Conservation (phyloP, 2,329 filamentous ascomycete species). For the Apiospora rasikravindrae region DNA sequence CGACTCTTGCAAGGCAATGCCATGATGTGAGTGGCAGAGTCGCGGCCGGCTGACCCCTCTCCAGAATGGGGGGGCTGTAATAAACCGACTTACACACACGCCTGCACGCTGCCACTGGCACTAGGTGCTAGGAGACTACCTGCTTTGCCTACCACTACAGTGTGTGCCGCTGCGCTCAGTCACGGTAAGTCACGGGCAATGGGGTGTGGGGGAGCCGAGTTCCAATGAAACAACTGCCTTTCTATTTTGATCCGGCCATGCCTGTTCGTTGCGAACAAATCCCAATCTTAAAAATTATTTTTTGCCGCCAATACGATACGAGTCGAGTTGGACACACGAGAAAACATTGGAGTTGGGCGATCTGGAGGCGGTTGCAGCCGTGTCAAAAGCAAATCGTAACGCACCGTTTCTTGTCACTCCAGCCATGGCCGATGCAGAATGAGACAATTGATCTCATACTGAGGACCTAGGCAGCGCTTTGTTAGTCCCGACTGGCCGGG, state of each 20-base stretch:
- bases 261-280: not conserved
- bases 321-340: not conserved
- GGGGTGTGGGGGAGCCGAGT: not conserved
- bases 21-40: slow-evolving; percentile 12
- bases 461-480: not conserved
- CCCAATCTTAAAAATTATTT: not conserved
- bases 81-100: not conserved
- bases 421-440: not conserved
- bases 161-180: slow-evolving; percentile 3
- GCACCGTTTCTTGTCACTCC: not conserved
- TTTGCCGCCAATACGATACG: not conserved
- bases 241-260: slow-evolving; percentile 4
- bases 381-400: not conserved
- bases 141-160: not conserved
- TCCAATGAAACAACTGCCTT: slow-evolving; percentile 2
- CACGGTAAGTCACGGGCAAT: not conserved
- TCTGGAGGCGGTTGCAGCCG: not conserved
- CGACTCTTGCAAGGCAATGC: slow-evolving; percentile 3
- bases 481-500: not conserved
- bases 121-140: not conserved
- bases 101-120: not conserved
- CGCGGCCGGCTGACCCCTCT: not conserved
- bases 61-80: not conserved
- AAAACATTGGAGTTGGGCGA: not conserved
- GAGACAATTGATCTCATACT: not conserved